A percentile compares a stretch with the other conserved stretches of the same genome.
phyloP scores from a whole-genome alignment of 192 early-diverging fungal genomes.

The Lunasporangiospora selenospora region DNA sequence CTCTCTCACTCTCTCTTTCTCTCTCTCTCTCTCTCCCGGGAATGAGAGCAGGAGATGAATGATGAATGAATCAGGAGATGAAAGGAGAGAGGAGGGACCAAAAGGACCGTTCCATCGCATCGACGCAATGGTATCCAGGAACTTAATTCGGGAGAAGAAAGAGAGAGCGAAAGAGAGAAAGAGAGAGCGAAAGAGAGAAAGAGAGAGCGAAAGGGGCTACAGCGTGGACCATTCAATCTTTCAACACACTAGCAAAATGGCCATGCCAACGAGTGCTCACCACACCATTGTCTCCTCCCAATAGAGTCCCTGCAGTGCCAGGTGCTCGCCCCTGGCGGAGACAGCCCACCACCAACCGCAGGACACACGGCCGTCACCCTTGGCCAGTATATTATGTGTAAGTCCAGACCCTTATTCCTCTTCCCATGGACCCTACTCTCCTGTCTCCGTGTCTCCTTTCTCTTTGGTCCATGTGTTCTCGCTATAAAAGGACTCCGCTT shows the following conservation, averaged over 20 bases:
- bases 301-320: conserved; percentile 38
- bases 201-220: neutral
- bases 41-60: too few species aligned
- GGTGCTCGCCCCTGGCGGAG: conserved; percentile 14
- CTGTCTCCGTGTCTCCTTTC: neutral
- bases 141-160: neutral
- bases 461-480: too few species aligned
- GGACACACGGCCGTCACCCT: conserved; percentile 44
- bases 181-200: neutral
- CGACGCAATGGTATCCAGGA: too few species aligned
- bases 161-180: neutral
- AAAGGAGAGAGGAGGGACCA: too few species aligned
- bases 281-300: neutral
- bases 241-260: too few species aligned
- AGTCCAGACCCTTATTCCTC: neutral
- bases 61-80: too few species aligned
- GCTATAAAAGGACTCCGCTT: too few species aligned
- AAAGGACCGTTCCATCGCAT: too few species aligned
- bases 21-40: too few species aligned
- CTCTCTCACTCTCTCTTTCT: too few species aligned
- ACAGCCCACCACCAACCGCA: conserved; percentile 21
- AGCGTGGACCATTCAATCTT: too few species aligned
- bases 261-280: neutral
- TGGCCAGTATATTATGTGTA: conserved; percentile 49
- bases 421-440: neutral